Percentiles rank a stretch among this genome's conserved stretches.
Evolutionary conservation across 306 rosid species (phyloP).

Genomic region (Medicago ruthenica): DNA sequence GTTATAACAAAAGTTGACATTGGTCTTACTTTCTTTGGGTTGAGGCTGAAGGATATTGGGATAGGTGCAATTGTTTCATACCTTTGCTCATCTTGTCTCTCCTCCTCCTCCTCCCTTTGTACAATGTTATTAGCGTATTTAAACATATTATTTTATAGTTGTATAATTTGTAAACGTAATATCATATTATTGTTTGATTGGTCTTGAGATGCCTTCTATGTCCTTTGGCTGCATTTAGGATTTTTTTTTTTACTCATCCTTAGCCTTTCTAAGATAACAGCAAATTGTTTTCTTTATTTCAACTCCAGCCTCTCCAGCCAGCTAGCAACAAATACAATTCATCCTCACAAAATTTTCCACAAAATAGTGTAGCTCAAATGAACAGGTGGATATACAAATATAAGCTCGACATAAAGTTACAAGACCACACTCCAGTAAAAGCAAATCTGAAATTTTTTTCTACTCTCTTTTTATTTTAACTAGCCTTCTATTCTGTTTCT

Average conservation of each 20-base stretch:
- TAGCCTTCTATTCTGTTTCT: background rate
- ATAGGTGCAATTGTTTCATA: background rate
- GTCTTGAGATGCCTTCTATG: background rate
- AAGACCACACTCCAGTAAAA: background rate
- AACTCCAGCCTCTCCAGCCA: background rate
- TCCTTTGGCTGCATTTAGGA: background rate
- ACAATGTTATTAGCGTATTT: background rate
- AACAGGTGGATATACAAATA: conserved; percentile 1
- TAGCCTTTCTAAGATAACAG: background rate
- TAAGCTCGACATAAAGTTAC: background rate
- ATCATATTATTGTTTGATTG: conserved; percentile 6
- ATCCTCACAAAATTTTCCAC: background rate
- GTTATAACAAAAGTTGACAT: conserved; percentile 17
- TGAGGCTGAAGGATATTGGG: conserved; percentile 38
- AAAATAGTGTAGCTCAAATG: background rate
- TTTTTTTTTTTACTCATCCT: background rate
- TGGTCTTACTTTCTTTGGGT: conserved; percentile 9
- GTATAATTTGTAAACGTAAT: background rate
- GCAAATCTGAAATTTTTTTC: background rate
- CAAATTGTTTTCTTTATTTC: background rate
- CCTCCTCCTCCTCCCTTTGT: background rate
- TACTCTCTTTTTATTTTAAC: background rate
- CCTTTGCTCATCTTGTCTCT: background rate
- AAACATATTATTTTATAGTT: background rate
- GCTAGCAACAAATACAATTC: background rate